Evolutionary conservation across 2,329 filamentous ascomycete genomes (phyloP).

Genomic region (Ophiocordyceps camponoti-rufipedis): DNA sequence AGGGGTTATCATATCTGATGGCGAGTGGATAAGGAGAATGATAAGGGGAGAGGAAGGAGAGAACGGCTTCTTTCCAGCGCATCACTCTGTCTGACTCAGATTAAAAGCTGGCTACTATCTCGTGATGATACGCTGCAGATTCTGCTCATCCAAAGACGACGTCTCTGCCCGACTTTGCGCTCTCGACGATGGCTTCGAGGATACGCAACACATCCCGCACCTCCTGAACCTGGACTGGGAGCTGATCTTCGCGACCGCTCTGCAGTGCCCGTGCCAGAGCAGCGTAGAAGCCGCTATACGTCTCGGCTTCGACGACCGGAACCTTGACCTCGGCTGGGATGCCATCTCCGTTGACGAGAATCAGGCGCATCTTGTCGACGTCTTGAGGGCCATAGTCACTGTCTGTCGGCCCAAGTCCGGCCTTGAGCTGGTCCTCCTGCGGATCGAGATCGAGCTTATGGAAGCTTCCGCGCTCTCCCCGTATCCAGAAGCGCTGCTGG

Average conservation of each 20-base stretch:
- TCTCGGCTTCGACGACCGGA: constrained; percentile 44
- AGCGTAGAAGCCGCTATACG: constrained; percentile 51
- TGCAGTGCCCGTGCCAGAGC: constrained; percentile 28
- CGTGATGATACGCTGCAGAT: neutral
- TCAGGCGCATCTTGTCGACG: constrained; percentile 39
- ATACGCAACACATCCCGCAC: constrained; percentile 33
- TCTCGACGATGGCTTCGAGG: constrained; percentile 32
- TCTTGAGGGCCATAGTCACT: constrained; percentile 47
- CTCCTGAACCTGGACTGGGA: constrained; percentile 33
- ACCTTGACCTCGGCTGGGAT: constrained; percentile 28
- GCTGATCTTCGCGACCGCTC: constrained; percentile 27
- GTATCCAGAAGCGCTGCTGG: constrained; percentile 61
- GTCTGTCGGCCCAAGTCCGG: constrained; percentile 42
- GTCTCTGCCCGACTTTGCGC: constrained; percentile 27
- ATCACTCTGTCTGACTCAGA: no score
- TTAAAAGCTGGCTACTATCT: neutral
- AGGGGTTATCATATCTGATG: no score
- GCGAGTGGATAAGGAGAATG: no score
- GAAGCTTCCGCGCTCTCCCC: constrained; percentile 57
- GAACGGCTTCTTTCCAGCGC: no score
- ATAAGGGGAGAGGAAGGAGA: no score
- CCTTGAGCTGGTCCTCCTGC: constrained; percentile 57
- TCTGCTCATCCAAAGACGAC: constrained; percentile 14
- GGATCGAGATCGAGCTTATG: constrained; percentile 54
- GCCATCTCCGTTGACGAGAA: constrained; percentile 32